Base-by-base conservation (phyloP, 495 filamentous ascomycete species). In the Podospora australis region DNA sequence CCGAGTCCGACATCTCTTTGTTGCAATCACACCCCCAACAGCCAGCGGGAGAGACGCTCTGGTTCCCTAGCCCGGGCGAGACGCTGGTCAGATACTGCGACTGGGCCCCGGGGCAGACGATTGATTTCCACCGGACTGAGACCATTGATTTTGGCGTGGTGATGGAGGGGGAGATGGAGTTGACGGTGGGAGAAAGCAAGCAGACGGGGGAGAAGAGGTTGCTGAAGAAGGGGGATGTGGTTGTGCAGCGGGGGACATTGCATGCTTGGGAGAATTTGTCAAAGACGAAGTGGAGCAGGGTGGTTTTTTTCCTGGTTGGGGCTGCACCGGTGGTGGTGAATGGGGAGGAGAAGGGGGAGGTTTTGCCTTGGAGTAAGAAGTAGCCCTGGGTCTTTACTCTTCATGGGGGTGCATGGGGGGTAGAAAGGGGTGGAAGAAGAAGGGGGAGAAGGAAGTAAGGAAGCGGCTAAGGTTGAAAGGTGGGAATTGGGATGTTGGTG, bases 101-200 rank as follows among this genome's bases (percentile, higher is more conserved):
- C 48, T 71, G 78, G 39, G 55, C 62, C 0, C 78, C 78, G 0
- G 65, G 60, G 14, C 50, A 46, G 13, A 58, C 53, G 8, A 58
- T 60, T 5, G 55, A 66, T 6, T 66, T 86, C 67, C 85, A 88
- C 52, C 70, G 82, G 0, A 84, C 83, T 3, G 68, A 76, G 46
- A 78, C 71, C 17, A 65, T 87, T 4, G 84, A 87, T 53, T 85
- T 83, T 45, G 81, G 80, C 1, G 63, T 86, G 23, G 78, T 87
- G n/a, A 42, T 87, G 9, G 77, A 83, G 47, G 84, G 85, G 0
- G 54, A 71, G 51, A 60, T 81, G 39, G 77, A 74, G 66, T 66
- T 78, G 53, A 63, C 67, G 7, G 59, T 85, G n/a, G 34, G 34
- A 5, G 34, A 36, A 4, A 22, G 20, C 10, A 21, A 23, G 19